Evolutionary conservation across 768 basidiomycete species (phyloP).

Genomic region (Serendipita sp.): DNA sequence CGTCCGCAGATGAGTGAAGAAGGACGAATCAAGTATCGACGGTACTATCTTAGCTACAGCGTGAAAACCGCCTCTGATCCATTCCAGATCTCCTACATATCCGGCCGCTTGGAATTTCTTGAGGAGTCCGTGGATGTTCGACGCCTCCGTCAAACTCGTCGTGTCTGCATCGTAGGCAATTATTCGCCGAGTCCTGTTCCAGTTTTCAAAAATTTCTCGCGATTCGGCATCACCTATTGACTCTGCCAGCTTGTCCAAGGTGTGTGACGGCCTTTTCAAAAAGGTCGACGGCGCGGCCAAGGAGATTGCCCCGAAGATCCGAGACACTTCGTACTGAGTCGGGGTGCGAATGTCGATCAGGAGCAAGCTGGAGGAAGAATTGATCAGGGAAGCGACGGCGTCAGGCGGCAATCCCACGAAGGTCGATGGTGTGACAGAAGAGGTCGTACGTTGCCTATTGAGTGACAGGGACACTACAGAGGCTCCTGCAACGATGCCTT

Average conservation of each 20-base stretch:
- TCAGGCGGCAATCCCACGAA: neutral
- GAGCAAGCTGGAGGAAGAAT: conserved; percentile 23
- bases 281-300: conserved; percentile 89
- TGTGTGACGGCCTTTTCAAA: conserved; percentile 78
- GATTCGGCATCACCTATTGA: conserved; percentile 59
- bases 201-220: conserved; percentile 42
- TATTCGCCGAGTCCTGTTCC: conserved; percentile 45
- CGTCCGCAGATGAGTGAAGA: conserved; percentile 30
- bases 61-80: conserved; percentile 74
- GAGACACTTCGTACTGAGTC: conserved; percentile 49
- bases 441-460: neutral
- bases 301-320: conserved; percentile 57
- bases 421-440: neutral
- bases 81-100: conserved; percentile 46
- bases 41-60: conserved; percentile 39
- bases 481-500: neutral
- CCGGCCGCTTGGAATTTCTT: conserved; percentile 56
- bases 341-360: conserved; percentile 83
- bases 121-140: conserved; percentile 56
- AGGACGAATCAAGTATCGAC: conserved; percentile 20
- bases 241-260: conserved; percentile 54
- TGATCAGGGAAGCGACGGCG: neutral
- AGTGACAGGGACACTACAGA: neutral
- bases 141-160: conserved; percentile 37
- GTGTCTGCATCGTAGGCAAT: conserved; percentile 82